Evolutionary conservation across 140 eudicot species (phyloP).

Genomic region (Ambrosia hybrid): DNA sequence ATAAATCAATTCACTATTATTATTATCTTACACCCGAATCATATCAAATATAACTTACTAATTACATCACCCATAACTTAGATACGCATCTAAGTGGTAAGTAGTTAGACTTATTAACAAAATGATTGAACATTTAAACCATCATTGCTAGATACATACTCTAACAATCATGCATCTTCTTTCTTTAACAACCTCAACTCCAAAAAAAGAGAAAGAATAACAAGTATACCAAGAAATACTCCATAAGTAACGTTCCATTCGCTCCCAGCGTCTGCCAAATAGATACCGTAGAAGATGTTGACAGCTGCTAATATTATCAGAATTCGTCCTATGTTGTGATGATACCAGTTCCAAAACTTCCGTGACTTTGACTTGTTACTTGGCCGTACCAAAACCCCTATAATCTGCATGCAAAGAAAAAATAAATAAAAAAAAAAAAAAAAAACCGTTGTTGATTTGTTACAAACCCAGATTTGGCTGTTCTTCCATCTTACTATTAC

Average conservation of each 20-base stretch:
- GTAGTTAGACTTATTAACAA: neutral
- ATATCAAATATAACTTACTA: neutral
- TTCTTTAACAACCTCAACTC: constrained; percentile 52
- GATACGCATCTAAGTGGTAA: neutral
- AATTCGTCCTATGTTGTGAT: constrained; percentile 58
- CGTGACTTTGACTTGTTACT: constrained; percentile 51
- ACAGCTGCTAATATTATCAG: constrained; percentile 60
- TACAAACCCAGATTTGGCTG: neutral
- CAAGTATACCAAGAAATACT: constrained; percentile 42
- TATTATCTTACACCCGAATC: neutral
- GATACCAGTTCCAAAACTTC: constrained; percentile 91
- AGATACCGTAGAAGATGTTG: constrained; percentile 75
- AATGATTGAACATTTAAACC: neutral
- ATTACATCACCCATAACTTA: neutral
- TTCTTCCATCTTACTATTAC: no score
- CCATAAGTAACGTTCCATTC: constrained; percentile 73
- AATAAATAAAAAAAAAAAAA: neutral
- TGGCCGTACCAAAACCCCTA: constrained; percentile 69
- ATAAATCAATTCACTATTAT: no score
- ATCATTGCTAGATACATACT: neutral
- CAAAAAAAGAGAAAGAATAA: constrained; percentile 46
- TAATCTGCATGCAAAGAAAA: constrained; percentile 36
- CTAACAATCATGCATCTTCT: constrained; percentile 24
- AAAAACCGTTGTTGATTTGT: neutral
- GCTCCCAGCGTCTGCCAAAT: constrained; percentile 55